Conservation (phyloP, 2,329 filamentous ascomycete species). For the Coleophoma crateriformis region DNA sequence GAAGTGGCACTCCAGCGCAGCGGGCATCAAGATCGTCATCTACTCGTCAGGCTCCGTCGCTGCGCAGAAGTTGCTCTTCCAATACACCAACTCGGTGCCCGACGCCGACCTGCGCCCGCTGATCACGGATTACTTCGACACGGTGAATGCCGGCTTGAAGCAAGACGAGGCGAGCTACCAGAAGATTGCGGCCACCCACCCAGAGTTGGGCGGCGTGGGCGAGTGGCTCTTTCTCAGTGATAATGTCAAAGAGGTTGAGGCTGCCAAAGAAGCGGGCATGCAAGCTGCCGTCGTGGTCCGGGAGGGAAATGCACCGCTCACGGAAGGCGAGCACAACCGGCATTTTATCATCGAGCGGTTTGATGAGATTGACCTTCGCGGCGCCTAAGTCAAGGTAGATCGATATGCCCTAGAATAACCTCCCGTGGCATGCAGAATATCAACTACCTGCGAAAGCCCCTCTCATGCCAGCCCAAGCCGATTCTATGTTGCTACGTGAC, state of each 20-base stretch:
- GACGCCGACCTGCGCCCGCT: constrained; percentile 50
- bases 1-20: constrained; percentile 44
- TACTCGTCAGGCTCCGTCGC: constrained; percentile 78
- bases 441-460: no score
- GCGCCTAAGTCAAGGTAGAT: constrained; percentile 1
- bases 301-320: constrained; percentile 64
- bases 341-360: constrained; percentile 22
- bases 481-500: no score
- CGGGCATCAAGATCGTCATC: constrained; percentile 57
- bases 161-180: constrained; percentile 61
- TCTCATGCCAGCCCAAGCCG: no score
- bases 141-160: constrained; percentile 74
- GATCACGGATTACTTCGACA: constrained; percentile 70
- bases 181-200: constrained; percentile 14
- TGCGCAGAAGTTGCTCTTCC: constrained; percentile 76
- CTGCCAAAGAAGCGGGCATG: constrained; percentile 59
- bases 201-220: constrained; percentile 36
- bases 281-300: constrained; percentile 55
- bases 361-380: constrained; percentile 11
- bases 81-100: constrained; percentile 49
- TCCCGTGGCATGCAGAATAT: no score
- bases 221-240: constrained; percentile 78
- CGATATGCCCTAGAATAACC: no score
- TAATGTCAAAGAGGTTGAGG: constrained; percentile 65
- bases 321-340: constrained; percentile 35